phyloP scores from a whole-genome alignment of 2,329 filamentous ascomycete genomes.

The Exophiala oligosperma region DNA sequence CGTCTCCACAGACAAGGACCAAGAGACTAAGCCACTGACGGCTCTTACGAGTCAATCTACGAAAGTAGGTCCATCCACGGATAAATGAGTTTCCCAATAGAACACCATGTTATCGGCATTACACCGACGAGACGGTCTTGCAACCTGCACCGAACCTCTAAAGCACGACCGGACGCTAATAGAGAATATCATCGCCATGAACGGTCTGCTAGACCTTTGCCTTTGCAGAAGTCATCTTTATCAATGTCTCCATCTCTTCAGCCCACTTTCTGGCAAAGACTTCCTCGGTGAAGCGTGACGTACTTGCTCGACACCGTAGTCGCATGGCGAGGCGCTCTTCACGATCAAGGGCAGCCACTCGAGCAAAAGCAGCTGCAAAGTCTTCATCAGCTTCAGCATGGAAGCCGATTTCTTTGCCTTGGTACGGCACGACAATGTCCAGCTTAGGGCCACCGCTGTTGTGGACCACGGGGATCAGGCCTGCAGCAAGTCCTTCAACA shows the following conservation, averaged over 20 bases:
- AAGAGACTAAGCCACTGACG: too few species aligned
- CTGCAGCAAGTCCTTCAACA: conserved; percentile 96
- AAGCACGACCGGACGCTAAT: too few species aligned
- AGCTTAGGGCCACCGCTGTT: conserved; percentile 88
- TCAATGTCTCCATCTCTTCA: conserved; percentile 69
- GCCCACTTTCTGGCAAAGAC: conserved; percentile 82
- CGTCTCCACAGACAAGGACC: too few species aligned
- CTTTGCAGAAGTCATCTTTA: conserved; percentile 43
- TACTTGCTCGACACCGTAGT: conserved; percentile 71
- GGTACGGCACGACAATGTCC: conserved; percentile 83
- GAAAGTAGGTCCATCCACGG: too few species aligned
- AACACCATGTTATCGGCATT: too few species aligned
- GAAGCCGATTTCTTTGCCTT: conserved; percentile 80
- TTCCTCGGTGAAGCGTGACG: conserved; percentile 82
- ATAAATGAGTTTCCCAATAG: too few species aligned
- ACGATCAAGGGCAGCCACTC: conserved; percentile 63
- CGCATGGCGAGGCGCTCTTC: conserved; percentile 72
- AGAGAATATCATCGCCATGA: too few species aligned
- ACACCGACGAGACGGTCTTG: too few species aligned
- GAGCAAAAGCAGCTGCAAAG: conserved; percentile 77
- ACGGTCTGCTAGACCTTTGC: neutral
- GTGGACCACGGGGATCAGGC: conserved; percentile 89
- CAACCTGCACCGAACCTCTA: too few species aligned
- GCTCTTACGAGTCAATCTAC: too few species aligned
- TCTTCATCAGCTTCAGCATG: conserved; percentile 76